Conservation (phyloP, 257 asterid genomes). For the Nicotiana noctiflora region DNA sequence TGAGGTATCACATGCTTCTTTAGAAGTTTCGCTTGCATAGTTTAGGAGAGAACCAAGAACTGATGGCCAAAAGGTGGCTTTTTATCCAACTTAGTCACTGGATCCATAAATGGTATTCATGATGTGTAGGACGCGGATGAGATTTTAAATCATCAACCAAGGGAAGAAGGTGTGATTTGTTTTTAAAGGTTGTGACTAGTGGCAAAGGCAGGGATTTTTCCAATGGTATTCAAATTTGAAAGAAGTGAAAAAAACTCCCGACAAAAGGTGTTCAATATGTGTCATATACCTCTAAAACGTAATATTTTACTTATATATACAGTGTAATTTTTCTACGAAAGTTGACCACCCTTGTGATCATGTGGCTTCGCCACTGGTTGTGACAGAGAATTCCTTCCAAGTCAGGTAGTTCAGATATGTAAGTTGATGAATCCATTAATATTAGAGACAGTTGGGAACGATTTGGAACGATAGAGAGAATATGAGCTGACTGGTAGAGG, state of each 20-base stretch:
- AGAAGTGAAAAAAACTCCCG: too few species aligned
- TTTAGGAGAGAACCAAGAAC: neutral
- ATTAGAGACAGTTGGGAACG: too few species aligned
- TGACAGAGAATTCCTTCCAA: neutral
- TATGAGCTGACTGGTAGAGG: neutral
- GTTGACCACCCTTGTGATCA: too few species aligned
- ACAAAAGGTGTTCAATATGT: too few species aligned
- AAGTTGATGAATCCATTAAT: too few species aligned
- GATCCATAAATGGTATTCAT: neutral
- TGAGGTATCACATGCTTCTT: neutral
- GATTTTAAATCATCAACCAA: neutral
- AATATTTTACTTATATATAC: too few species aligned
- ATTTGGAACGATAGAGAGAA: neutral
- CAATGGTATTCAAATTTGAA: too few species aligned
- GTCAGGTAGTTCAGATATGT: neutral
- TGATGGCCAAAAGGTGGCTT: neutral
- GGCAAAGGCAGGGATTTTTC: too few species aligned
- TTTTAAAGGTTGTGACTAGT: neutral
- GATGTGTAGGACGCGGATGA: neutral
- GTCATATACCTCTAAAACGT: too few species aligned
- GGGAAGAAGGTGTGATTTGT: neutral
- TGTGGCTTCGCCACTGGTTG: too few species aligned
- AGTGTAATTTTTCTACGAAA: too few species aligned
- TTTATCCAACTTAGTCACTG: neutral
- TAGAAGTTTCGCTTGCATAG: neutral